phyloP scores from a whole-genome alignment of 1,139 yeast genomes.

The Lodderomyces elongisporus region DNA sequence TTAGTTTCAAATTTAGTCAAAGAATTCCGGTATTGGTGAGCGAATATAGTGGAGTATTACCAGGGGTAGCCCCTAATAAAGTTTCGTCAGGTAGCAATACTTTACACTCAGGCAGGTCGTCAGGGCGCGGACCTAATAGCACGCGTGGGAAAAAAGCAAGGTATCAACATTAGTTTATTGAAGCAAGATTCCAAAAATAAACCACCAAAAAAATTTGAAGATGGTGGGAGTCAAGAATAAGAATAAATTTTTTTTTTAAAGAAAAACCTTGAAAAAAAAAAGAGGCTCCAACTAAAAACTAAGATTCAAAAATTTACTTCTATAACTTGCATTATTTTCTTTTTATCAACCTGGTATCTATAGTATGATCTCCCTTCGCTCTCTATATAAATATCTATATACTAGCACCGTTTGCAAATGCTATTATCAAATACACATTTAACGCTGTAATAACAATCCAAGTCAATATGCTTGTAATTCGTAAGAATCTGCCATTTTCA shows the following conservation, averaged over 20 bases:
- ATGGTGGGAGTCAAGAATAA: no score
- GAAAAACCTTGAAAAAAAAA: neutral
- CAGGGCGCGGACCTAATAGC: conserved; percentile 36
- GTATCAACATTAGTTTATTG: neutral
- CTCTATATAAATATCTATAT: conserved; percentile 34
- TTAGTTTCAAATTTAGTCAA: conserved; percentile 34
- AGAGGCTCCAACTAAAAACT: neutral
- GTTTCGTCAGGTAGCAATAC: no score
- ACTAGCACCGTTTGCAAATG: conserved; percentile 69
- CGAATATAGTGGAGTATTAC: conserved; percentile 76
- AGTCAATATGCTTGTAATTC: conserved; percentile 51
- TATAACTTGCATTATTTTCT: neutral
- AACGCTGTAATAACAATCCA: conserved; percentile 71
- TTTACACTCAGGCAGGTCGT: conserved; percentile 34
- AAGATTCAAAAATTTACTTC: no score
- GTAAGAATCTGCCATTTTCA: conserved; percentile 61
- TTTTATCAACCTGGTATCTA: no score
- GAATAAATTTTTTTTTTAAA: no score
- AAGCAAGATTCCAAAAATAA: no score
- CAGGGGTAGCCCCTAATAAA: conserved; percentile 42
- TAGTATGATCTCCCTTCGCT: no score
- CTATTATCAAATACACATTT: conserved; percentile 65
- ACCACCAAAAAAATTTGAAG: no score
- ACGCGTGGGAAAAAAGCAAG: conserved; percentile 29
- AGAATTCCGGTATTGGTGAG: conserved; percentile 66